A percentile compares a stretch with the other conserved stretches of the same genome.
Conservation (phyloP, 2,329 filamentous ascomycete genomes). For the Pseudogymnoascus sp. region DNA sequence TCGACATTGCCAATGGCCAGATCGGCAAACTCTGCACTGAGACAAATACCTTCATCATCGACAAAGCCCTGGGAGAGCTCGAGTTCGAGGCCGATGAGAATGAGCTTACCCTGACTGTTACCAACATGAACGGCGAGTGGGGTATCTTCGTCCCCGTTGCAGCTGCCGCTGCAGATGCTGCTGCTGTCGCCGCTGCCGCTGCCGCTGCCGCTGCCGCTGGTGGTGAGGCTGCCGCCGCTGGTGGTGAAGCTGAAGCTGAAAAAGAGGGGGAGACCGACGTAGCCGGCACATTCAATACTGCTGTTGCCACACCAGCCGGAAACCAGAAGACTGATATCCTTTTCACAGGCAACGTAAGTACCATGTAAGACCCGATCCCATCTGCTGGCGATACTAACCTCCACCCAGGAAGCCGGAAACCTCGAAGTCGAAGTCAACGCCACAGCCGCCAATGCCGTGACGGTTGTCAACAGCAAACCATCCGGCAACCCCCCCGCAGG, state of each 20-base stretch:
- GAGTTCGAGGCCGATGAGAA: constrained; percentile 38
- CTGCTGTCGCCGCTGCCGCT: neutral
- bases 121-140: constrained; percentile 20
- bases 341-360: neutral
- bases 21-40: constrained; percentile 32
- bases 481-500: neutral
- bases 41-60: constrained; percentile 32
- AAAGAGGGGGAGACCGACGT: neutral
- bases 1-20: constrained; percentile 32
- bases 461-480: neutral
- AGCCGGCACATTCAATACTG: neutral
- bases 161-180: neutral
- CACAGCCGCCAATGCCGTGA: neutral
- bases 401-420: constrained; percentile 24
- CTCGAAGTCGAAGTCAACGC: constrained; percentile 3
- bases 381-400: neutral
- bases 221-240: neutral
- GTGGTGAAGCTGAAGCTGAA: neutral
- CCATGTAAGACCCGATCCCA: neutral
- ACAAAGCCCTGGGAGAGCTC: constrained; percentile 31
- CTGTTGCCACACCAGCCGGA: neutral
- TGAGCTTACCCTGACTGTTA: constrained; percentile 24
- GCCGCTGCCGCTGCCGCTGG: neutral
- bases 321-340: neutral
- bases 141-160: constrained; percentile 8